Percentiles rank a stretch among this genome's conserved stretches.
phyloP scores from a whole-genome alignment of 2,329 filamentous ascomycete species.

The Elsinoe perseae region DNA sequence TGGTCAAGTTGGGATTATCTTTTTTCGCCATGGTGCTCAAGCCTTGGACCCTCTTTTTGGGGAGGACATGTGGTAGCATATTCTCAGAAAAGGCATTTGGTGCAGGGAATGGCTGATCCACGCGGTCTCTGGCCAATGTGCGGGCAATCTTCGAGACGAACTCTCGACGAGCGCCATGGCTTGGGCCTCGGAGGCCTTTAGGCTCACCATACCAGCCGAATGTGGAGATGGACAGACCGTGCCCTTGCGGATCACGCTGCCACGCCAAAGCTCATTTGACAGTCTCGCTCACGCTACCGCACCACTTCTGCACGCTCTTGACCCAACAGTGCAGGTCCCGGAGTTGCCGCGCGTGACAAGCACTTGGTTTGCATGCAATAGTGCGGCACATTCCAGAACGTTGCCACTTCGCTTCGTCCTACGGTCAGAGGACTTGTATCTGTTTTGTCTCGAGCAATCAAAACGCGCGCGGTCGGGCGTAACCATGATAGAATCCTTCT shows the following conservation, averaged over 20 bases:
- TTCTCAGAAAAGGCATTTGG: background rate
- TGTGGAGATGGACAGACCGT: conserved; percentile 12
- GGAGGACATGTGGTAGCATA: background rate
- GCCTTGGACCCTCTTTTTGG: background rate
- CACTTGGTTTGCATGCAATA: conserved; percentile 7
- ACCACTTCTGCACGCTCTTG: conserved; percentile 9
- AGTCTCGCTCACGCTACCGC: background rate
- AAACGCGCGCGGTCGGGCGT: background rate
- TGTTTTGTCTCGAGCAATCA: background rate
- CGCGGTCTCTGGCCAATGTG: background rate
- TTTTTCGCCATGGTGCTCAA: background rate
- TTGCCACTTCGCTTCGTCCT: background rate
- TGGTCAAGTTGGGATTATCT: conserved; percentile 10
- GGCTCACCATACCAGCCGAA: conserved; percentile 14
- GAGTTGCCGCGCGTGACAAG: conserved; percentile 10
- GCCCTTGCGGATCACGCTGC: conserved; percentile 3
- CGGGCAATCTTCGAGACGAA: conserved; percentile 12
- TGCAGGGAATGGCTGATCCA: background rate
- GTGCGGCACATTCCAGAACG: background rate
- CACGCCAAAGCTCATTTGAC: background rate
- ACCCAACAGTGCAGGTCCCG: conserved; percentile 14
- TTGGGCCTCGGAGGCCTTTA: conserved; percentile 13
- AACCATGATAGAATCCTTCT: background rate
- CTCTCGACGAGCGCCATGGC: conserved; percentile 11
- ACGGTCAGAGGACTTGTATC: background rate